Evolutionary conservation across 1,284 basidiomycete genomes (phyloP), one percentile per base, ranked within the genome.

Genomic region (Boletus semigastroideus): DNA sequence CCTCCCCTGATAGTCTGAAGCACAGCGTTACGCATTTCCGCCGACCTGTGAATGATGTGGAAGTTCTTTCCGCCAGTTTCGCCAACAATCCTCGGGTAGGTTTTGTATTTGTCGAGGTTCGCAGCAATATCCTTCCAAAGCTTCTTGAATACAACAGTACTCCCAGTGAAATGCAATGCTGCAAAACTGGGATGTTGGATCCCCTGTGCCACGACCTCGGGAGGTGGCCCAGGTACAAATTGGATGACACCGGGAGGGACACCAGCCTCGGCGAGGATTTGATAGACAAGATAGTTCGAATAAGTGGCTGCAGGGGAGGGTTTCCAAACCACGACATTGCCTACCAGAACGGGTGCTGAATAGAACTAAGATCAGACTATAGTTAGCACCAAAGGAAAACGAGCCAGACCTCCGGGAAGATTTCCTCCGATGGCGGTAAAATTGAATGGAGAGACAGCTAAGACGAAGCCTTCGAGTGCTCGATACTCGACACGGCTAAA

Each of bases 11-110:
- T 83, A 49, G 82, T 86, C 76, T 99, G 96, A 47, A 91, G 67
- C 47, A 93, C 96, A 31, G 95, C 92, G 57, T 94, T 92, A 68
- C 80, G 80, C 52, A 96, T 75, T 63, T 97, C 90, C 46, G 95
- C 95, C 14, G 86, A 87, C 49, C 83, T 78, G 74, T 98, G 96
- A 46, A 98, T 78, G 51, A 99, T 65, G 76, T 98, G 96, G 81
- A 96, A 98, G 79, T 99, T 98, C 80, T 99, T 99, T 56, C 96
- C 95, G 49, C 94, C 92, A 11, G 93, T 95, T 78, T 98, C 95
- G 30, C 95, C 95, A 12, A 99, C 95, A 57, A 99, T 91, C 60
- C 96, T 82, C 2, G 97, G 96, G 75, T 98, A 99, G 16, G 83
- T 78, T 64, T 77, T 83, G 78, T 97, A 97, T 48, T 78, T 82